Conservation (phyloP, 163 green algal genomes). For the Prototheca wickerhamii region DNA sequence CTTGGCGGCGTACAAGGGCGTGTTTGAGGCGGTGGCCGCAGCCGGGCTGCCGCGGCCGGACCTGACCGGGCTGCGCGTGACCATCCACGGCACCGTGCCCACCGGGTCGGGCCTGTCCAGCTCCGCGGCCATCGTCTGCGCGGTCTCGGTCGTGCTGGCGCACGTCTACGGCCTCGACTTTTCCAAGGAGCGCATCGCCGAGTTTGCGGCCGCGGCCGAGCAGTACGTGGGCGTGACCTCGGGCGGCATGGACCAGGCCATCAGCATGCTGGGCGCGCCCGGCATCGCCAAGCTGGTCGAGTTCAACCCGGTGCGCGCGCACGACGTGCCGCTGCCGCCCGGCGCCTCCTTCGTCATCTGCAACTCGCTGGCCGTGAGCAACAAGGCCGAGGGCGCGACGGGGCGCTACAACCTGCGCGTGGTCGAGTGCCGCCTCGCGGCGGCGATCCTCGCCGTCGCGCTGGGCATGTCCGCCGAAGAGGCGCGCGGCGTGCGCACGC, state of each 20-base stretch:
- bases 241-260: conserved; percentile 96
- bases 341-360: conserved; percentile 83
- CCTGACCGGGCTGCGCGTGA: conserved; percentile 58
- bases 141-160: conserved; percentile 70
- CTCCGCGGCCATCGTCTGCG: conserved; percentile 76
- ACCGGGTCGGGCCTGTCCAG: conserved; percentile 69
- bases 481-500: conserved; percentile 44
- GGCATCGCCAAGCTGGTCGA: conserved; percentile 82
- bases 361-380: conserved; percentile 83
- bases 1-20: conserved; percentile 85
- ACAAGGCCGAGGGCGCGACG: conserved; percentile 85
- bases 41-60: conserved; percentile 24
- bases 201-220: conserved; percentile 79
- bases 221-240: conserved; percentile 73
- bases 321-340: conserved; percentile 68
- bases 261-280: conserved; percentile 80
- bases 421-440: conserved; percentile 89
- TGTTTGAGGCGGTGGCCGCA: conserved; percentile 54
- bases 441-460: conserved; percentile 52
- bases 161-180: conserved; percentile 33
- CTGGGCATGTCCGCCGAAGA: conserved; percentile 45
- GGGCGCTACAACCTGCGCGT: conserved; percentile 91
- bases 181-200: conserved; percentile 55
- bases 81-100: conserved; percentile 78
- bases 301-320: conserved; percentile 84